A percentile compares a stretch with the other conserved stretches of the same genome.
Conservation (phyloP, 352 stramenopile genomes). For the Phytopythium helicoides region DNA sequence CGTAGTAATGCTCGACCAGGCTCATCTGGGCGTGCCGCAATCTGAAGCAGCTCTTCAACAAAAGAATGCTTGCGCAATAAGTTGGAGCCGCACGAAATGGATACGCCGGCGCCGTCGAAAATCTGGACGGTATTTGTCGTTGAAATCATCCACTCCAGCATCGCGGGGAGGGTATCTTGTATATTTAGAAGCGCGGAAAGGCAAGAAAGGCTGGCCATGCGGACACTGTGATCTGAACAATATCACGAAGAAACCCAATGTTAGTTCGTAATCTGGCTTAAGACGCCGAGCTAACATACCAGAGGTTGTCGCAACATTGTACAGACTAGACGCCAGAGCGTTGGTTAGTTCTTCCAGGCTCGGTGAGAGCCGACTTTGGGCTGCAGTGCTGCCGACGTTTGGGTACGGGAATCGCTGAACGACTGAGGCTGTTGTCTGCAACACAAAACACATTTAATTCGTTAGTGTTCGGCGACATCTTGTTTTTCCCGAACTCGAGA, state of each 20-base stretch:
- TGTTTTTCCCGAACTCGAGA: too few relatives aligned
- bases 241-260: not conserved
- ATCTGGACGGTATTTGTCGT: conserved; percentile 40
- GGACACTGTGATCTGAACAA: conserved; percentile 66
- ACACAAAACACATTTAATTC: conserved; percentile 1
- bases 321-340: conserved; percentile 67
- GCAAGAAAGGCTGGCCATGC: conserved; percentile 76
- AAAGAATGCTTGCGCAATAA: conserved; percentile 62
- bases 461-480: too few relatives aligned
- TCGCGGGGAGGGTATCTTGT: conserved; percentile 50
- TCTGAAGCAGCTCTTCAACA: conserved; percentile 69
- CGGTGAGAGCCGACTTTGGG: conserved; percentile 51
- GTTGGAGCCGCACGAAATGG: conserved; percentile 60
- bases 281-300: conserved; percentile 25
- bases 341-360: conserved; percentile 62
- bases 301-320: conserved; percentile 47
- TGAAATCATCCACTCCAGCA: conserved; percentile 74
- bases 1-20: conserved; percentile 47
- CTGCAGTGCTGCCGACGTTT: conserved; percentile 46
- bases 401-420: conserved; percentile 80
- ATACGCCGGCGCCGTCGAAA: conserved; percentile 55
- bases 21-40: conserved; percentile 63
- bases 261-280: not conserved
- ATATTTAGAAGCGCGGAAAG: conserved; percentile 78
- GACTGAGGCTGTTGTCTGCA: conserved; percentile 60